These are phyloP conservation scores for Rhododendron vialii DNA, from an alignment of 148 eudicot species.

Conservation along the genomic window DNA sequence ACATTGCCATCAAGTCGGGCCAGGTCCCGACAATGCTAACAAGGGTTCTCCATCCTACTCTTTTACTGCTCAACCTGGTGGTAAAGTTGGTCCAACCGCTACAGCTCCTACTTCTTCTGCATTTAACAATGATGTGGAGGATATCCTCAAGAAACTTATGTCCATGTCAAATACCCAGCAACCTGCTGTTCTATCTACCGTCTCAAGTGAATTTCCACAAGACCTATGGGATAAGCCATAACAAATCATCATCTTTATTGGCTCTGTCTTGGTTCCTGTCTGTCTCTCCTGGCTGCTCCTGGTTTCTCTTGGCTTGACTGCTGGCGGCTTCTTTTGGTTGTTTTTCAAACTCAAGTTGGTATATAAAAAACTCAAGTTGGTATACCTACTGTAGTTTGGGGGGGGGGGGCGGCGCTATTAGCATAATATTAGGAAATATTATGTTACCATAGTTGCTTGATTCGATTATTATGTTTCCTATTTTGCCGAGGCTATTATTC, in stretches of 20 bases:
- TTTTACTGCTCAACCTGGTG: neutral
- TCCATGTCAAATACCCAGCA: neutral
- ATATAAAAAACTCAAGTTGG: too few relatives aligned
- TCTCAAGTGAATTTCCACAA: neutral
- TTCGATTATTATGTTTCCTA: too few relatives aligned
- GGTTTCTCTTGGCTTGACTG: too few relatives aligned
- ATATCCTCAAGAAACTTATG: neutral
- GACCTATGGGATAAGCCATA: too few relatives aligned
- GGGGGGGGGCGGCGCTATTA: neutral
- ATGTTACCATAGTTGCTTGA: too few relatives aligned
- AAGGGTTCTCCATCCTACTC: neutral
- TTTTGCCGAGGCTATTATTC: too few relatives aligned
- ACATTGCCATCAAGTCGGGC: neutral
- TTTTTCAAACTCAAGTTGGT: neutral
- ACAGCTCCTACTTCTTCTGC: neutral
- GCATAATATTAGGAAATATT: too few relatives aligned
- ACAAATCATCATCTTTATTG: too few relatives aligned
- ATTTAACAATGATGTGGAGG: neutral
- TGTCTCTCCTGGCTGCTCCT: too few relatives aligned
- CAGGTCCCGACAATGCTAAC: neutral
- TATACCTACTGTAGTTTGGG: neutral
- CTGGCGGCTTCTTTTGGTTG: too few relatives aligned
- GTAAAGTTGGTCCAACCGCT: neutral
- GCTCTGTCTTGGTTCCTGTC: too few relatives aligned
- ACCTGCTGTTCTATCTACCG: neutral